These are phyloP conservation scores for Fusarium penzigii DNA, from an alignment of 2,329 filamentous ascomycete species.

Conservation along the genomic window DNA sequence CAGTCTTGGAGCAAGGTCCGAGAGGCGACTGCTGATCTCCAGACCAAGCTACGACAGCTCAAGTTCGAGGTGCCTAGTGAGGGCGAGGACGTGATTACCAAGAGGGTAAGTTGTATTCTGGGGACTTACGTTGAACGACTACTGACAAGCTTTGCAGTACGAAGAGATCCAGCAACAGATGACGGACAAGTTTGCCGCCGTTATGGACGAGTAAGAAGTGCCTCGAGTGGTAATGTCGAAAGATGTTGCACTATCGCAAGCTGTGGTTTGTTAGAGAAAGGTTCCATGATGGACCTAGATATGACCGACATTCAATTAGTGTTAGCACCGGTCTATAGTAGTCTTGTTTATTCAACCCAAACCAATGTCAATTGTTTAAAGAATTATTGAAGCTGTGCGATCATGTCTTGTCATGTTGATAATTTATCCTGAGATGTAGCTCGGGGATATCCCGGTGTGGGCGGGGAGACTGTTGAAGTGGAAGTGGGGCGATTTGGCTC, in stretches of 20 bases:
- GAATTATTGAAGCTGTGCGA: conserved; percentile 7
- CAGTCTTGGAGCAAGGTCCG: conserved; percentile 91
- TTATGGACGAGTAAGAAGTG: conserved; percentile 80
- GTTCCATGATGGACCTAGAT: conserved; percentile 22
- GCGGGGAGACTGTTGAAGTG: background rate
- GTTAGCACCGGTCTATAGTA: conserved; percentile 28
- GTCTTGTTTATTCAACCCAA: conserved; percentile 32
- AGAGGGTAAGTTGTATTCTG: conserved; percentile 68
- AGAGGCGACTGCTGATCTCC: conserved; percentile 85
- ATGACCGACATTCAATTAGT: conserved; percentile 27
- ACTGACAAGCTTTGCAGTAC: conserved; percentile 64
- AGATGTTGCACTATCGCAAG: conserved; percentile 21
- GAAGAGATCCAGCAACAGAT: conserved; percentile 88
- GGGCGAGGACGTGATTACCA: conserved; percentile 74
- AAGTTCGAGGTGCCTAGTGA: conserved; percentile 95
- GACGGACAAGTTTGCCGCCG: conserved; percentile 96
- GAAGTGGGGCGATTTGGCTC: background rate
- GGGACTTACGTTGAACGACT: background rate
- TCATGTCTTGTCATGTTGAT: background rate
- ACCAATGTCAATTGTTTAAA: conserved; percentile 23
- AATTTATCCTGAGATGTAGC: background rate
- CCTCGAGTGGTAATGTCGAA: conserved; percentile 13
- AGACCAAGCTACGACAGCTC: conserved; percentile 82
- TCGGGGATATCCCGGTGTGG: background rate
- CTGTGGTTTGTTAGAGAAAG: conserved; percentile 33